Percentiles rank a stretch among this genome's conserved stretches.
phyloP scores from a whole-genome alignment of 768 basidiomycete species.

The Omphalotus guepiniiformis region DNA sequence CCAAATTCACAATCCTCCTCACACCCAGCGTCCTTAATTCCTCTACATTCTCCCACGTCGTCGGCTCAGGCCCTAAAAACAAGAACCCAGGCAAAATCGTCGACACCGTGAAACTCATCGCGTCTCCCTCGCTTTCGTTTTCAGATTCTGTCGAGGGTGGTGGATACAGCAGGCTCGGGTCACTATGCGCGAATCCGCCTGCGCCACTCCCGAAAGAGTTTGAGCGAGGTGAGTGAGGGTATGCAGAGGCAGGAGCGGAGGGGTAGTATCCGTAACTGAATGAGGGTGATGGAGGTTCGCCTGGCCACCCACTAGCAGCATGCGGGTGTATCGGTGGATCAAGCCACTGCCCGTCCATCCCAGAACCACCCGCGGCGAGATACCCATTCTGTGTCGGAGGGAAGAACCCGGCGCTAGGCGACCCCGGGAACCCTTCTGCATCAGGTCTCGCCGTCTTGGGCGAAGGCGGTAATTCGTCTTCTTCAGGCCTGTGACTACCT shows the following conservation, averaged over 20 bases:
- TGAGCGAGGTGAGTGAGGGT: too few relatives aligned
- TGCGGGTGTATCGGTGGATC: too few relatives aligned
- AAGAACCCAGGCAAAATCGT: conserved; percentile 90
- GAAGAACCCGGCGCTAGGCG: conserved; percentile 7
- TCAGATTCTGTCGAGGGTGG: conserved; percentile 46
- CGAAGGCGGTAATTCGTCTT: conserved; percentile 38
- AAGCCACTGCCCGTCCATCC: too few relatives aligned
- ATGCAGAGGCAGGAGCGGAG: too few relatives aligned
- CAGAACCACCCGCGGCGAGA: too few relatives aligned
- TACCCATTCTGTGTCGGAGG: too few relatives aligned
- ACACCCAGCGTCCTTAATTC: conserved; percentile 75
- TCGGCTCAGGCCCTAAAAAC: conserved; percentile 87
- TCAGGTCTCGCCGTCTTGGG: conserved; percentile 65
- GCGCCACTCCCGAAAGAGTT: too few relatives aligned
- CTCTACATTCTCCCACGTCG: conserved; percentile 66
- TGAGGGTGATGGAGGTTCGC: too few relatives aligned
- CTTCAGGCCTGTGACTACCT: not conserved
- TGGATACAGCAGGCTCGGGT: too few relatives aligned
- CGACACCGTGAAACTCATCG: conserved; percentile 74
- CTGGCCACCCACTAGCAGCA: too few relatives aligned
- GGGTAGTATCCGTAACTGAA: too few relatives aligned
- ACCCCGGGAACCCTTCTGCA: conserved; percentile 18
- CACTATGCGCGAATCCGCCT: too few relatives aligned
- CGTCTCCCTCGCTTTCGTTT: conserved; percentile 6
- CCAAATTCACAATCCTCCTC: conserved; percentile 86